Evolutionary conservation across 345 rosid genomes (phyloP).

Genomic region (Raphanus sativus): DNA sequence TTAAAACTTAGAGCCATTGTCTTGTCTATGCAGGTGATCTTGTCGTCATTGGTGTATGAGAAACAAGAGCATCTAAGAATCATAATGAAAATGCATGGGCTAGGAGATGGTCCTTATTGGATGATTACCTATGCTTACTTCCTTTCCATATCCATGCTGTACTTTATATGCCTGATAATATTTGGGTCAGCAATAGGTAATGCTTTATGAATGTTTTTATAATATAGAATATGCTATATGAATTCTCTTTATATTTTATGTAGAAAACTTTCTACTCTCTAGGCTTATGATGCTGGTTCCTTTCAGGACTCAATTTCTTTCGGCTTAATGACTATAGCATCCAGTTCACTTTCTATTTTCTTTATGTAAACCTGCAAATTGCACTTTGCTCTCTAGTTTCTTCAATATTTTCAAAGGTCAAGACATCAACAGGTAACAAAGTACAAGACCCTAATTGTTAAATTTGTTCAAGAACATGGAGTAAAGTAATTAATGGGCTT

Average conservation of each 20-base stretch:
- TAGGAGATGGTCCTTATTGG: conserved; percentile 98
- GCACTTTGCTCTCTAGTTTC: conserved; percentile 71
- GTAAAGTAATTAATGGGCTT: not conserved
- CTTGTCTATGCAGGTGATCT: conserved; percentile 54
- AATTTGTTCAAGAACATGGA: conserved; percentile 4
- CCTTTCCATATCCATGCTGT: conserved; percentile 58
- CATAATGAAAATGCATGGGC: conserved; percentile 99
- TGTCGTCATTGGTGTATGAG: conserved; percentile 80
- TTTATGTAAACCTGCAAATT: conserved; percentile 78
- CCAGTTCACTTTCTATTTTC: conserved; percentile 69
- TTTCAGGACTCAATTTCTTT: conserved; percentile 85
- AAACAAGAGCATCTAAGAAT: conserved; percentile 76
- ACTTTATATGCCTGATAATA: conserved; percentile 67
- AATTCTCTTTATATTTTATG: not conserved
- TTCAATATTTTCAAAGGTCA: conserved; percentile 64
- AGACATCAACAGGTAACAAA: conserved; percentile 78
- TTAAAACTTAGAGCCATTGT: not conserved
- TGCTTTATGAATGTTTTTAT: not conserved
- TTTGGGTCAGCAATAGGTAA: conserved; percentile 84
- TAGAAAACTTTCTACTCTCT: not conserved
- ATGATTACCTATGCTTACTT: conserved; percentile 78
- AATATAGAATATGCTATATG: not conserved
- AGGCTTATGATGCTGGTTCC: not conserved
- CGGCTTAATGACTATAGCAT: conserved; percentile 66
- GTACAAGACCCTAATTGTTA: not conserved